Evolutionary conservation across 164 flowering plant genomes (phyloP).

Genomic region (Buxus sempervirens): DNA sequence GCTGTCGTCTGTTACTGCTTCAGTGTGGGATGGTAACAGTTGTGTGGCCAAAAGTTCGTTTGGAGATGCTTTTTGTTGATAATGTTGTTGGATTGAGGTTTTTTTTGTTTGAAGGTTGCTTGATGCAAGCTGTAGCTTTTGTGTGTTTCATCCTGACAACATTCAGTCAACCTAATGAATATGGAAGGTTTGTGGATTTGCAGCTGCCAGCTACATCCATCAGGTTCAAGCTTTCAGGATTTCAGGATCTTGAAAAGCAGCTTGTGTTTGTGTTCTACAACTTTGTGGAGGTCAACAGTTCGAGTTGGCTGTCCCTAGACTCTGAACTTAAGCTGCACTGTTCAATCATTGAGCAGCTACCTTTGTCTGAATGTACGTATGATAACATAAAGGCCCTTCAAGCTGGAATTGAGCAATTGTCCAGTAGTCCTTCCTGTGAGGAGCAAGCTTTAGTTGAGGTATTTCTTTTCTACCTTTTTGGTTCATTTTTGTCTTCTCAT

Average conservation of each 20-base stretch:
- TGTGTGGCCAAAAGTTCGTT: conserved; percentile 63
- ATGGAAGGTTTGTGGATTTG: conserved; percentile 33
- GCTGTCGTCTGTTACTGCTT: conserved; percentile 31
- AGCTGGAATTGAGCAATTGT: conserved; percentile 24
- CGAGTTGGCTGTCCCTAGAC: conserved; percentile 63
- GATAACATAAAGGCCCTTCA: conserved; percentile 62
- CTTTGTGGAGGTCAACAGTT: conserved; percentile 42
- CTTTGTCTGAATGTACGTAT: conserved; percentile 74
- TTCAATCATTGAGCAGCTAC: conserved; percentile 46
- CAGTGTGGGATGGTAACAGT: conserved; percentile 49
- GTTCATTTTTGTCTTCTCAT: neutral
- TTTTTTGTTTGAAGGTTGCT: conserved; percentile 74
- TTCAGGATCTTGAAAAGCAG: conserved; percentile 42
- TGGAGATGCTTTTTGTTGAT: conserved; percentile 92
- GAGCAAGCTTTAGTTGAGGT: conserved; percentile 44
- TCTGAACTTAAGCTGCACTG: conserved; percentile 43
- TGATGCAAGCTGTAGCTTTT: conserved; percentile 62
- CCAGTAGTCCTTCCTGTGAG: conserved; percentile 18
- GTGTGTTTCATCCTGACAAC: conserved; percentile 46
- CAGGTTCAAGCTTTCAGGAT: conserved; percentile 50
- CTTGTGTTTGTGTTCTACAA: conserved; percentile 58
- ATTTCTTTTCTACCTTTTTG: conserved; percentile 8
- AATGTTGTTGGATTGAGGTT: conserved; percentile 62
- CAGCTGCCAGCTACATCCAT: conserved; percentile 78
- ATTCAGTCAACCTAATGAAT: conserved; percentile 38